Evolutionary conservation across 345 rosid species (phyloP), one percentile per base, ranked within the genome.

Genomic region (Gossypium herbaceum): DNA sequence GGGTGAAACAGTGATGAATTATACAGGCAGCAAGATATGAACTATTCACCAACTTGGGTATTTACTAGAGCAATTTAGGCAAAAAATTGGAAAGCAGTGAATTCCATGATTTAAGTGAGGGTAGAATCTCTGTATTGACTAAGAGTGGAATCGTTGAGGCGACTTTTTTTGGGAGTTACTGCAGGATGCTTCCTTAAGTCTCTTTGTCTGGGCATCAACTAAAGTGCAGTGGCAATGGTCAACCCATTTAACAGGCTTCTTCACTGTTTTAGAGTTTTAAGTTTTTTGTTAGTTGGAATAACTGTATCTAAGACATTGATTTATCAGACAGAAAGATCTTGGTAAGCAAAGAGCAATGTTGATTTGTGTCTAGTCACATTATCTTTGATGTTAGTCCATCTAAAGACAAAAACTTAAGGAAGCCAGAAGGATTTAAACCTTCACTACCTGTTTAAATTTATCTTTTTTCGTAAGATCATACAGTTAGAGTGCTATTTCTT

Each of bases 341-440:
- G 29, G 54, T 44, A 48, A 44, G 54, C 54, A 66, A 45, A 20
- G 16, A 44, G 20, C n/a, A 44, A 44, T 20, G 34, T 66, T 66
- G n/a, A 19, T 44, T 66, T 15, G 34, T 66, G 3, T 45, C 19
- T 1, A 19, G 9, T 65, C 29, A 47, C 29, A 43, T 65, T 43
- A 43, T 58, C 24, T 5, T 43, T 65, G 70, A 44, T 12, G 17
- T 43, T 34, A 27, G 70, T 43, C 27, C 47, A 17, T 45, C 25
- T 66, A 19, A 20, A 20, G 54, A 20, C 54, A 66, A 63, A 39
- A 9, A 20, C 29, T 44, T 19, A 11, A 65, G 70, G 45, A 65
- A 43, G 2, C 71, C 54, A 12, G 54, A 66, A 66, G 70, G n/a
- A 66, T 24, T 20, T 44, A 66, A 66, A 66, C 71, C 71, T 45